phyloP scores from a whole-genome alignment of 148 eudicot species.

The Rhododendron ovatum region DNA sequence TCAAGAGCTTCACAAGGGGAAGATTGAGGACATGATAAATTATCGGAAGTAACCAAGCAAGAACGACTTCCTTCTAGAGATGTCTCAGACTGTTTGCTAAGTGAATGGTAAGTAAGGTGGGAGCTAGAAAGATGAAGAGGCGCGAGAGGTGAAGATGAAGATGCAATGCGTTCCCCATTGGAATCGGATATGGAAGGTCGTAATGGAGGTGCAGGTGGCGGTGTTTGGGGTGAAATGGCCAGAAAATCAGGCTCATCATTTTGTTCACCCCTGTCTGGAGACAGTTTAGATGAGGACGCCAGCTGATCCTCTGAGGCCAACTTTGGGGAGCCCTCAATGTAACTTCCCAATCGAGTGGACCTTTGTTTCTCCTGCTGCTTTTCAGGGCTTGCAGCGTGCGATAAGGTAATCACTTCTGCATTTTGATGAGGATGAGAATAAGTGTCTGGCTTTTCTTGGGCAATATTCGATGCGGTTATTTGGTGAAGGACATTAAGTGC shows the following conservation, averaged over 20 bases:
- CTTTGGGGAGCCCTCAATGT: constrained; percentile 6
- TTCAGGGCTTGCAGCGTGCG: constrained; percentile 20
- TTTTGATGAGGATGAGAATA: constrained; percentile 20
- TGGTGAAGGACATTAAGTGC: constrained; percentile 56
- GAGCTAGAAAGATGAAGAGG: constrained; percentile 13
- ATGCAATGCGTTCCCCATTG: constrained; percentile 13
- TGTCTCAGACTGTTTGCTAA: not conserved
- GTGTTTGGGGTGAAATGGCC: constrained; percentile 10
- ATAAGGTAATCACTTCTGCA: constrained; percentile 14
- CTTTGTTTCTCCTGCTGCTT: constrained; percentile 25
- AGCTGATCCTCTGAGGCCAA: constrained; percentile 19
- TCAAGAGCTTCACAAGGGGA: constrained; percentile 8
- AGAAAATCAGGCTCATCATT: constrained; percentile 17
- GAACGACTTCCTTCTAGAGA: not conserved
- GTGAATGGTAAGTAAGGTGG: constrained; percentile 1
- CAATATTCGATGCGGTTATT: constrained; percentile 29
- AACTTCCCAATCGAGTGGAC: constrained; percentile 2
- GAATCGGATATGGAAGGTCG: not conserved
- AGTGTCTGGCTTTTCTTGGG: constrained; percentile 29
- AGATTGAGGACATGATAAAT: not conserved
- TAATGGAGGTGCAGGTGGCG: constrained; percentile 13
- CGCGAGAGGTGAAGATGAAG: not conserved
- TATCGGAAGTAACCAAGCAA: not conserved
- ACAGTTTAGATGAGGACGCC: constrained; percentile 6
- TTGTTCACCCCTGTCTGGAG: constrained; percentile 17